Percentiles rank a stretch among this genome's conserved stretches.
These are phyloP conservation scores for Xylaria polymorpha DNA, from an alignment of 2,329 filamentous ascomycete genomes.

Conservation along the genomic window DNA sequence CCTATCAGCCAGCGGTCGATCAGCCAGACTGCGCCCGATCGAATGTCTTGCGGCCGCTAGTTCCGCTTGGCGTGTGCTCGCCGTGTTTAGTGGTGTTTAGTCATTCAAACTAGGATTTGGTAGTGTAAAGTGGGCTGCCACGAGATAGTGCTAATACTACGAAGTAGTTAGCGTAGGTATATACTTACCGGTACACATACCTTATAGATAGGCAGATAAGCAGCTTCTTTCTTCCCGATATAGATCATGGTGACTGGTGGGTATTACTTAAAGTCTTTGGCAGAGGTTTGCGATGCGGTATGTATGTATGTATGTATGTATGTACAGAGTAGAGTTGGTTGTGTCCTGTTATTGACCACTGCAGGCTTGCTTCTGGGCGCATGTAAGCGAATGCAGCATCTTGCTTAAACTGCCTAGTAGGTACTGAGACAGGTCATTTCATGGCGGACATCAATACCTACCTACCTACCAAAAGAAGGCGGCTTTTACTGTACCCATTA, in stretches of 20 bases:
- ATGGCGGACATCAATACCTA: not conserved
- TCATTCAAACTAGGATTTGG: slow-evolving; percentile 12
- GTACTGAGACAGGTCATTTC: slow-evolving; percentile 3
- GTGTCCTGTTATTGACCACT: not conserved
- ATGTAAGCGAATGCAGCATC: not conserved
- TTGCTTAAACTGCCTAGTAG: no score
- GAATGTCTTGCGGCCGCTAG: slow-evolving; percentile 27
- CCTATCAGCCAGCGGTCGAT: slow-evolving; percentile 13
- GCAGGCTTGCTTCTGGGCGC: not conserved
- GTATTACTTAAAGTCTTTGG: slow-evolving; percentile 13
- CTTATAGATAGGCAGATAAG: slow-evolving; percentile 30
- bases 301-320: not conserved
- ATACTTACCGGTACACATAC: no score
- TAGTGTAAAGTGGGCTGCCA: slow-evolving; percentile 29
- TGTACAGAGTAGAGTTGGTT: no score
- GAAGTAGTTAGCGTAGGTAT: not conserved
- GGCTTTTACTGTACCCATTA: not conserved
- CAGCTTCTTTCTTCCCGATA: slow-evolving; percentile 21
- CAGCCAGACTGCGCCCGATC: not conserved
- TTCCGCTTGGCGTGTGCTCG: slow-evolving; percentile 28
- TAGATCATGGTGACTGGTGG: slow-evolving; percentile 15
- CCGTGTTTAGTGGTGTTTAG: not conserved
- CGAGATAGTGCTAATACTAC: slow-evolving; percentile 24
- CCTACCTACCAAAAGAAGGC: not conserved
- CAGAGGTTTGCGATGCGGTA: not conserved